Conservation (phyloP, 192 early-diverging fungal species). For the Linderina pennispora region DNA sequence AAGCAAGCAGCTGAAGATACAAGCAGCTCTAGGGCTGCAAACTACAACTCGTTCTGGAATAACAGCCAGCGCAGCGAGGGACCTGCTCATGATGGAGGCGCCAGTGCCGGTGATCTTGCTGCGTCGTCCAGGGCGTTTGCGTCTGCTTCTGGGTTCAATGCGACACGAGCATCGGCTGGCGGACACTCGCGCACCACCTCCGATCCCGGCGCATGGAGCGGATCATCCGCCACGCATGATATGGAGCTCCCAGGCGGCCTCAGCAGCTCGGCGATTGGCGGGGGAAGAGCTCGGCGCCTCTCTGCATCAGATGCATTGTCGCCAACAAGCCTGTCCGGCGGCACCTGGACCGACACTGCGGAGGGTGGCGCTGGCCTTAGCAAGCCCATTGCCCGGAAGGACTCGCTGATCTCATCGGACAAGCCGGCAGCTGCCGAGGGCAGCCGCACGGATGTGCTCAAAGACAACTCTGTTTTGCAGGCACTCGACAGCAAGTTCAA, state of each 20-base stretch:
- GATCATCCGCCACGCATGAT: no score
- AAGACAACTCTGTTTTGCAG: conserved; percentile 14
- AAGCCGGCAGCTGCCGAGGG: not conserved
- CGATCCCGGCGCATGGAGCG: not conserved
- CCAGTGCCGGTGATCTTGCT: not conserved
- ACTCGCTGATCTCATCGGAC: no score
- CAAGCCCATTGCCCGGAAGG: not conserved
- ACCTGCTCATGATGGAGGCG: conserved; percentile 1
- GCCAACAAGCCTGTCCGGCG: not conserved
- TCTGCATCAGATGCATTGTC: not conserved
- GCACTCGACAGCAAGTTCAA: conserved; percentile 34
- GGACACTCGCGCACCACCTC: not conserved
- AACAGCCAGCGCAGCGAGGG: not conserved
- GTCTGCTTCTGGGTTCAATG: not conserved
- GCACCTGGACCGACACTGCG: not conserved
- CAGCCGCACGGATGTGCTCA: not conserved
- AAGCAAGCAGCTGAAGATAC: conserved; percentile 6
- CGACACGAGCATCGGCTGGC: not conserved
- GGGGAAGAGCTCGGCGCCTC: conserved; percentile 6
- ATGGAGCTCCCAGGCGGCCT: no score
- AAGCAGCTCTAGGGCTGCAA: not conserved
- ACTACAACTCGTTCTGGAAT: not conserved
- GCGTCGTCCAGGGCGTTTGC: no score
- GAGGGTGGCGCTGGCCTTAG: not conserved
- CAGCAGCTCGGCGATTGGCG: no score